Evolutionary conservation across 305 asterid genomes (phyloP).

Genomic region (Plantago rigida): DNA sequence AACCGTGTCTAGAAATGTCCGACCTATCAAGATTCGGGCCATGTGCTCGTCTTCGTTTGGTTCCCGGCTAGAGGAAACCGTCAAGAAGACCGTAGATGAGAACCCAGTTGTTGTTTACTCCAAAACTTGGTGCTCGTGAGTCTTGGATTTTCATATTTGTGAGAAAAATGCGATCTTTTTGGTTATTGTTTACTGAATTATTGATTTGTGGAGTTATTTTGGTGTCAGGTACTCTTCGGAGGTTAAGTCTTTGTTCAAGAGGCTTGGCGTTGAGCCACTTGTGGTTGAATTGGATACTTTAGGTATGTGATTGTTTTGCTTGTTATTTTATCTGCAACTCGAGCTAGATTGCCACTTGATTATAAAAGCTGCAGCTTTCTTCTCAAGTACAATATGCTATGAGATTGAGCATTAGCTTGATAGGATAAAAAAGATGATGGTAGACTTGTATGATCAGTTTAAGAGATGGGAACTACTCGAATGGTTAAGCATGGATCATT

Average conservation of each 20-base stretch:
- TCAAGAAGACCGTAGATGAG: conserved; percentile 38
- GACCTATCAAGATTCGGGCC: conserved; percentile 34
- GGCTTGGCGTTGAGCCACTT: conserved; percentile 48
- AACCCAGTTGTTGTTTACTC: conserved; percentile 66
- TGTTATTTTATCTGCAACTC: background rate
- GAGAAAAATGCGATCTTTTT: background rate
- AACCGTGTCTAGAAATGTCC: background rate
- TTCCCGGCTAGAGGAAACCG: conserved; percentile 46
- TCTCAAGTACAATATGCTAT: background rate
- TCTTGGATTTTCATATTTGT: background rate
- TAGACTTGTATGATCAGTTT: background rate
- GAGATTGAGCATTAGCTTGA: background rate
- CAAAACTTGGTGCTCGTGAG: conserved; percentile 62
- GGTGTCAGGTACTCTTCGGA: conserved; percentile 46
- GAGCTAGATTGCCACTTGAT: background rate
- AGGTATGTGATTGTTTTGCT: conserved; percentile 29
- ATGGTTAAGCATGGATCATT: no score
- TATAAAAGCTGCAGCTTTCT: background rate
- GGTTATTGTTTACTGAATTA: background rate
- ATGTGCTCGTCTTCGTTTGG: conserved; percentile 45
- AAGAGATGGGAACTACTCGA: background rate
- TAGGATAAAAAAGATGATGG: background rate
- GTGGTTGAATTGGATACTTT: conserved; percentile 58
- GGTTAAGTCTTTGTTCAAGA: conserved; percentile 54
- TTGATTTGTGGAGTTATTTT: conserved; percentile 15